Conservation (phyloP, 345 rosid genomes). For the Psidium guajava region DNA sequence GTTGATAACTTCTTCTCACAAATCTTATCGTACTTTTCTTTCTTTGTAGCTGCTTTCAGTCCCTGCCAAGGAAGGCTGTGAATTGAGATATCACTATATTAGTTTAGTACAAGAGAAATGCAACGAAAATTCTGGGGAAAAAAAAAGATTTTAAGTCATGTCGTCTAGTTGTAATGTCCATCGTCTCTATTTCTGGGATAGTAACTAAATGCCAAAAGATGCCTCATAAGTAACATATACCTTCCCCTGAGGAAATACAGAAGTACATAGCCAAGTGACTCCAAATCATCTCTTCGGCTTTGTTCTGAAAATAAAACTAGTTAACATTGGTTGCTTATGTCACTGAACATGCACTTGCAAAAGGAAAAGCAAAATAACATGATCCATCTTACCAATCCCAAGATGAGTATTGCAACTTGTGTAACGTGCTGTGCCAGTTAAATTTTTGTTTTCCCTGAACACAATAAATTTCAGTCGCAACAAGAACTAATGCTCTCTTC, state of each 20-base stretch:
- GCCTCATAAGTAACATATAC: slow-evolving; percentile 6
- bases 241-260: slow-evolving; percentile 48
- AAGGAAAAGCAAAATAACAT: not conserved
- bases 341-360: not conserved
- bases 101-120: not conserved
- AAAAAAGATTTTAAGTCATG: not conserved
- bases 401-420: slow-evolving; percentile 57
- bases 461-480: not conserved
- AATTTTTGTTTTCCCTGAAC: slow-evolving; percentile 44
- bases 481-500: not conserved
- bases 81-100: not conserved
- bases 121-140: not conserved
- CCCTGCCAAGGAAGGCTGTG: slow-evolving; percentile 95
- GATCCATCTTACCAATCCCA: slow-evolving; percentile 32
- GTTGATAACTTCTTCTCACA: slow-evolving; percentile 87
- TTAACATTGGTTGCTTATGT: not conserved
- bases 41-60: slow-evolving; percentile 77
- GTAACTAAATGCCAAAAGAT: not conserved
- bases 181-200: not conserved
- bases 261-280: slow-evolving; percentile 45
- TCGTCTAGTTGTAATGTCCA: not conserved
- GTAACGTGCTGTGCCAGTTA: slow-evolving; percentile 53
- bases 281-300: slow-evolving; percentile 48
- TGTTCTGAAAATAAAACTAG: slow-evolving; percentile 20
- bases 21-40: slow-evolving; percentile 86